A percentile compares a stretch with the other conserved stretches of the same genome.
Evolutionary conservation across 305 asterid species (phyloP).

Genomic region (Withania somnifera): DNA sequence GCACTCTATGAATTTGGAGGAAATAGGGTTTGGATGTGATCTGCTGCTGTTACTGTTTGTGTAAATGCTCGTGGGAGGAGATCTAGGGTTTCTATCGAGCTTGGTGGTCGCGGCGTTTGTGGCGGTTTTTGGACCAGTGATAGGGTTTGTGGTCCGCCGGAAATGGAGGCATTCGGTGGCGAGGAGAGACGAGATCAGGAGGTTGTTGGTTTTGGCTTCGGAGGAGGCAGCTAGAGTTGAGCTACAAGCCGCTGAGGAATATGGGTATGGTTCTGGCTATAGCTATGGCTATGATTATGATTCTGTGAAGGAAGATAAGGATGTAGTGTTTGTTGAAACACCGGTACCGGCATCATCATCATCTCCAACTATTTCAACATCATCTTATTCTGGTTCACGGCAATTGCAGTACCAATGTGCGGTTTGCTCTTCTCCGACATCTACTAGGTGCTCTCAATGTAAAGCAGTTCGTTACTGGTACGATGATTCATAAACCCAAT

Average conservation of each 20-base stretch:
- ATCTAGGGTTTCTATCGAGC: conserved; percentile 46
- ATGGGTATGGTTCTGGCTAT: conserved; percentile 9
- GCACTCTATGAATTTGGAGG: conserved; percentile 22
- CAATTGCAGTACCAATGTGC: conserved; percentile 50
- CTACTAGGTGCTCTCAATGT: conserved; percentile 62
- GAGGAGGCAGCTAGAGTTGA: conserved; percentile 63
- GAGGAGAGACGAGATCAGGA: conserved; percentile 59
- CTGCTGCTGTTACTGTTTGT: conserved; percentile 7
- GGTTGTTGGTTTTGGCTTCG: conserved; percentile 52
- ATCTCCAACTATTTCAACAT: neutral
- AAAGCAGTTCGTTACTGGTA: conserved; percentile 80
- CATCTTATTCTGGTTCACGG: conserved; percentile 10
- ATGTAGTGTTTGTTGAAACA: neutral
- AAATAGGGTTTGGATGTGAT: conserved; percentile 36
- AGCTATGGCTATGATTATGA: neutral
- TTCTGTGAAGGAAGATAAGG: conserved; percentile 1
- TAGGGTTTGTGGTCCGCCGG: conserved; percentile 39
- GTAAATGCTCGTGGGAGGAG: conserved; percentile 59
- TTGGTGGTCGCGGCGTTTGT: conserved; percentile 25
- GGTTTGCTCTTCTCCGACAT: conserved; percentile 47
- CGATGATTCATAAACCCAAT: conserved; percentile 4
- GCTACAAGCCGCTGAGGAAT: conserved; percentile 26
- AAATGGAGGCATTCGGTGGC: conserved; percentile 49
- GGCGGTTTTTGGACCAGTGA: conserved; percentile 23
- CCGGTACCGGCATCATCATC: neutral